A percentile compares a stretch with the other conserved stretches of the same genome.
Conservation (phyloP, 179 eudicot species). For the Pouteria campechiana region DNA sequence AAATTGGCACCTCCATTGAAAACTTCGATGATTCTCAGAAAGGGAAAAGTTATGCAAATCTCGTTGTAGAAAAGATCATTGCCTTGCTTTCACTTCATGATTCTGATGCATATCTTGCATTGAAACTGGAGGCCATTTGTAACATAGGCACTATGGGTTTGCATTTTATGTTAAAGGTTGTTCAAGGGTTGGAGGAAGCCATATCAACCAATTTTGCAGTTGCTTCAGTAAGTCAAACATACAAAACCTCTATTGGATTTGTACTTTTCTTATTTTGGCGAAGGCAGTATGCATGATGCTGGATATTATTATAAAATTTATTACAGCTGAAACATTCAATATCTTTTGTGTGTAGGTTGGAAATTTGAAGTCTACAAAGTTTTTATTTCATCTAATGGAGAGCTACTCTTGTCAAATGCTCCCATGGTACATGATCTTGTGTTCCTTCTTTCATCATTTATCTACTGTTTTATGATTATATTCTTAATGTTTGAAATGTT, state of each 20-base stretch:
- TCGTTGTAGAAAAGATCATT: conserved; percentile 51
- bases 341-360: conserved; percentile 32
- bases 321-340: neutral
- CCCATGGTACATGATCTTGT: conserved; percentile 42
- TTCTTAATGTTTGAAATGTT: neutral
- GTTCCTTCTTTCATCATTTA: neutral
- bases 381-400: conserved; percentile 47
- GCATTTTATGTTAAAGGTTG: conserved; percentile 28
- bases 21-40: conserved; percentile 40
- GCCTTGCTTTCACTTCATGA: conserved; percentile 40
- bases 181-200: conserved; percentile 40
- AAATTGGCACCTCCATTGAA: conserved; percentile 49
- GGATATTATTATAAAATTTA: neutral
- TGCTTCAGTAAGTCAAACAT: conserved; percentile 35
- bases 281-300: neutral
- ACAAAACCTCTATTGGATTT: conserved; percentile 1
- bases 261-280: neutral
- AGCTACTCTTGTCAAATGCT: conserved; percentile 65
- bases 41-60: conserved; percentile 36
- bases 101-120: conserved; percentile 38
- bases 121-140: conserved; percentile 57
- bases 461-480: neutral
- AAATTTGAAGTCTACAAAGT: conserved; percentile 19
- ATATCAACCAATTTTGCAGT: conserved; percentile 32
- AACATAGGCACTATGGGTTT: conserved; percentile 42